Evolutionary conservation across 768 basidiomycete species (phyloP).

Genomic region (Mycena olivaceomarginata): DNA sequence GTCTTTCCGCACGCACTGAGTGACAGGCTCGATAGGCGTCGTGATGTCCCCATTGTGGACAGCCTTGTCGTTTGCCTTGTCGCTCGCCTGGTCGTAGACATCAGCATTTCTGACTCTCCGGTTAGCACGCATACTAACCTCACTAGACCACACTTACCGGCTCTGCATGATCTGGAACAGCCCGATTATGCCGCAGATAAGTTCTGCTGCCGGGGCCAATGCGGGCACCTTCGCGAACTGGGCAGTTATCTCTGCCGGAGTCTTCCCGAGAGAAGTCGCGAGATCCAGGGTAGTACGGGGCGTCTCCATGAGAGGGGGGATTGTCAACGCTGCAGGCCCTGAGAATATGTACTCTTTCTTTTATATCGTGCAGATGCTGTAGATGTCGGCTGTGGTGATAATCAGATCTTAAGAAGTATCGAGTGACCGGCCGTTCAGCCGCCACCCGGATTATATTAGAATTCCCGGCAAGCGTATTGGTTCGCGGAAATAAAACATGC

Average conservation of each 20-base stretch:
- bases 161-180: slow-evolving; percentile 69
- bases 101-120: slow-evolving; percentile 59
- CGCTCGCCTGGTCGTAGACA: slow-evolving; percentile 66
- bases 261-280: slow-evolving; percentile 53
- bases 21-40: slow-evolving; percentile 54
- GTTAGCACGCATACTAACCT: neutral
- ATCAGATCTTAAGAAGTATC: too few species aligned
- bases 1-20: slow-evolving; percentile 52
- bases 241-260: slow-evolving; percentile 66
- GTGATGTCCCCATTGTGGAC: slow-evolving; percentile 54
- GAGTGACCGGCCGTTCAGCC: too few species aligned
- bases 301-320: slow-evolving; percentile 13
- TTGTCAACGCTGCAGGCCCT: neutral
- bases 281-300: slow-evolving; percentile 25
- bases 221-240: slow-evolving; percentile 70
- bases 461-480: too few species aligned
- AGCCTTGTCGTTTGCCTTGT: slow-evolving; percentile 60
- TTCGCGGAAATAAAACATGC: too few species aligned
- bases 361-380: slow-evolving; percentile 32
- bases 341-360: neutral
- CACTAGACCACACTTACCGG: slow-evolving; percentile 57
- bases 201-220: slow-evolving; percentile 63
- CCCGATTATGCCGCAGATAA: slow-evolving; percentile 64
- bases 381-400: neutral
- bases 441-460: too few species aligned